Evolutionary conservation across 805 yeast genomes (phyloP).

Genomic region (Metschnikowia santaceciliae): DNA sequence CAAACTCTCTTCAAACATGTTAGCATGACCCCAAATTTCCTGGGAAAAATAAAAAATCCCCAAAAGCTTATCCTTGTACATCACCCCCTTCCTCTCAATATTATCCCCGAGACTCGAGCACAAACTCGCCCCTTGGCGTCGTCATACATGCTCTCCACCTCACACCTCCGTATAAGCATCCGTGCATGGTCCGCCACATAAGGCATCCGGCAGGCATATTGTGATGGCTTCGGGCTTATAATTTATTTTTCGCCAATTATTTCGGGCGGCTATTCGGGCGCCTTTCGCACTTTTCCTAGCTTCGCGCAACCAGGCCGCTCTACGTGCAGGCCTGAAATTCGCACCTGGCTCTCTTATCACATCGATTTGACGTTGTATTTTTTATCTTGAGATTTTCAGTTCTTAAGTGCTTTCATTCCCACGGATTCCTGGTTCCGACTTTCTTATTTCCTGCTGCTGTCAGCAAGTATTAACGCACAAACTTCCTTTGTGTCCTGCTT

Average conservation of each 20-base stretch:
- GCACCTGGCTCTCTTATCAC: slow-evolving; percentile 2
- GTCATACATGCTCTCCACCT: no score
- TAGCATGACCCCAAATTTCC: not conserved
- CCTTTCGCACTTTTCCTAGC: slow-evolving; percentile 1
- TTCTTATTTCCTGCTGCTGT: not conserved
- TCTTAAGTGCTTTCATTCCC: not conserved
- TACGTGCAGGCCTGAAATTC: not conserved
- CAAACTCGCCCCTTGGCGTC: no score
- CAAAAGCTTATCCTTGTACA: no score
- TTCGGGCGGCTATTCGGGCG: slow-evolving; percentile 2
- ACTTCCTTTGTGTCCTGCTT: not conserved
- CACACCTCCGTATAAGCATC: no score
- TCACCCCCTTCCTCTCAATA: no score
- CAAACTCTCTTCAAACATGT: not conserved
- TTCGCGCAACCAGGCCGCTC: not conserved
- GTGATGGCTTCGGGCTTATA: not conserved
- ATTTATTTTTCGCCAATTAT: not conserved
- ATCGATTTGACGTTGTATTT: not conserved
- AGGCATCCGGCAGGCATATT: not conserved
- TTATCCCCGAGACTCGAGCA: no score
- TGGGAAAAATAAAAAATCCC: no score
- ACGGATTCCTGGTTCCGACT: not conserved
- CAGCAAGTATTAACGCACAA: not conserved
- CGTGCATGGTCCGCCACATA: no score
- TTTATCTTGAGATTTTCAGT: not conserved